Evolutionary conservation across 495 filamentous ascomycete genomes (phyloP), one percentile per base, ranked within the genome.

Genomic region (Lepidopterella palustris): DNA sequence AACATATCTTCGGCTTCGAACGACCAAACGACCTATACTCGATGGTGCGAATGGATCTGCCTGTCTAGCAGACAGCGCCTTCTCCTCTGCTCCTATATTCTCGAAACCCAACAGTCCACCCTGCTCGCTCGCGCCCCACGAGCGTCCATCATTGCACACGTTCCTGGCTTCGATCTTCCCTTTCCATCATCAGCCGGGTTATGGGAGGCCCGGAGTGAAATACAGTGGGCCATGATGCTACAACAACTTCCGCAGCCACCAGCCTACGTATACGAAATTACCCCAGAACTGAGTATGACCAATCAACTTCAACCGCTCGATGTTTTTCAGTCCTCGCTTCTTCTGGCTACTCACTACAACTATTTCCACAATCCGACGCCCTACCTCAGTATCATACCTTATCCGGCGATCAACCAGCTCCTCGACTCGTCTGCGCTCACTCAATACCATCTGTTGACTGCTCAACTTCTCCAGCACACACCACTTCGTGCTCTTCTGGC

Each of bases 401-500:
- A 57, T 21, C 21, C 54, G 0, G 15, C 35, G 6, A 58, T 68
- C 56, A 55, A 63, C n/a, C 62, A 62, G 28, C 55, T 60, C 28
- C 53, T 65, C 15, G 59, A 63, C 23, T 10, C 8, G 10, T 62
- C 63, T 5, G 28, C 63, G 13, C 51, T 61, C 23, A 66, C 63
- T 5, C 67, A 56, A 27, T 63, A 62, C 25, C 48, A 60, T 26
- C 60, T 54, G 35, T 60, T 45, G 49, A 61, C 51, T 45, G 61
- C 66, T 11, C 61, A 70, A 40, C 65, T 73, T 0, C 63, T 68
- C 26, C 65, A 66, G 29, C 39, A 61, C 31, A 68, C 65, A 11
- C 72, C 71, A 3, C 53, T 74, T 15, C 71, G 72, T 32, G 64
- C 69, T 4, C 60, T 74, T 6, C 61, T 74, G 23, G 71, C 71